Percentiles rank a stretch among this genome's conserved stretches.
These are phyloP conservation scores for Tolypocladium endophyticum DNA, from an alignment of 2,329 filamentous ascomycete species.

Conservation along the genomic window DNA sequence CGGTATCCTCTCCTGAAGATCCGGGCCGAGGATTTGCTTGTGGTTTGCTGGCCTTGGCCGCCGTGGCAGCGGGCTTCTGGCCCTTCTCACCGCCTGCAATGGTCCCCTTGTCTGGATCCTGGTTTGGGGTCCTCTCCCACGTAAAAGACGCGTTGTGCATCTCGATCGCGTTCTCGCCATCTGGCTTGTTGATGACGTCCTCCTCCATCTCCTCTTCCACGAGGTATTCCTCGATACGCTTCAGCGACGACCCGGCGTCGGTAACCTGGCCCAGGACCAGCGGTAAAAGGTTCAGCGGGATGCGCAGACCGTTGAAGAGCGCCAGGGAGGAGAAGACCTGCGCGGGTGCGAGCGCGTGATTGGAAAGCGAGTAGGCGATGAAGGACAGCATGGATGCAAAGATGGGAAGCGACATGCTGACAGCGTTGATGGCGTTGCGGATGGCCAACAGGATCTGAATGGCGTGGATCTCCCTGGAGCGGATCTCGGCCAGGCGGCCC, in stretches of 20 bases:
- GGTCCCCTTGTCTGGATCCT: slow-evolving; percentile 32
- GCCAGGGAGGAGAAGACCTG: slow-evolving; percentile 87
- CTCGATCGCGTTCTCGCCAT: slow-evolving; percentile 59
- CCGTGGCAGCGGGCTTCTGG: slow-evolving; percentile 19
- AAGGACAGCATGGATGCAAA: slow-evolving; percentile 95
- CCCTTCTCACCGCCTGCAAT: slow-evolving; percentile 32
- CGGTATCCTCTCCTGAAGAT: slow-evolving; percentile 33
- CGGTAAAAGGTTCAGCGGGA: slow-evolving; percentile 83
- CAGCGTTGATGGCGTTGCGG: slow-evolving; percentile 73
- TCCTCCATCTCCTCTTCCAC: slow-evolving; percentile 77
- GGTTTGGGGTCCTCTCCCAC: slow-evolving; percentile 63
- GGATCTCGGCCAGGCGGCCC: slow-evolving; percentile 61
- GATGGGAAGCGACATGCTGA: slow-evolving; percentile 78
- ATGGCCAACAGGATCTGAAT: slow-evolving; percentile 78
- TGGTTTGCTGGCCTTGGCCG: slow-evolving; percentile 22
- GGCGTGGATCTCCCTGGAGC: slow-evolving; percentile 66
- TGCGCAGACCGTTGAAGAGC: slow-evolving; percentile 81
- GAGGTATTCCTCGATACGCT: slow-evolving; percentile 80
- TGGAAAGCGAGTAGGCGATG: slow-evolving; percentile 63
- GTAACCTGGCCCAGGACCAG: slow-evolving; percentile 81
- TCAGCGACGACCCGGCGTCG: slow-evolving; percentile 77
- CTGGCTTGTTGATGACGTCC: slow-evolving; percentile 44
- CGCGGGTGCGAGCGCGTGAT: slow-evolving; percentile 61
- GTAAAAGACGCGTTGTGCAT: slow-evolving; percentile 69
- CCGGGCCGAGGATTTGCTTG: slow-evolving; percentile 15